These are phyloP conservation scores for Diaporthe velutina DNA, from an alignment of 2,329 filamentous ascomycete genomes.

Conservation along the genomic window DNA sequence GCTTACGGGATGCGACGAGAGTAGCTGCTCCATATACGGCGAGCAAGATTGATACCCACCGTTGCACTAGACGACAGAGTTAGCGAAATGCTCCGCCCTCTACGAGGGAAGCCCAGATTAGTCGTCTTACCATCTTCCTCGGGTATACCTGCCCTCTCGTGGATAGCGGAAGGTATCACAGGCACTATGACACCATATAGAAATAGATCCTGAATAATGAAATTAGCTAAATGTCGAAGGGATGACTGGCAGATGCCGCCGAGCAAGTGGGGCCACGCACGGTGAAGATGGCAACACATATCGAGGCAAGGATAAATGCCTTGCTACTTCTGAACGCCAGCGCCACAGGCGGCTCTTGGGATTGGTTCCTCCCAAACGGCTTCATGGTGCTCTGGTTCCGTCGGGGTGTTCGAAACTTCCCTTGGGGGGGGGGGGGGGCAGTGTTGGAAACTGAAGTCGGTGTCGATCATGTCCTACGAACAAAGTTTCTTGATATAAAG, in stretches of 20 bases:
- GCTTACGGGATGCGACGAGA: conserved; percentile 23
- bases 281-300: conserved; percentile 10
- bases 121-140: background rate
- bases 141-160: background rate
- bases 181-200: conserved; percentile 15
- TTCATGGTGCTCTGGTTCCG: background rate
- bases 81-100: background rate
- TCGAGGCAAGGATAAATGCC: conserved; percentile 6
- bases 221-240: background rate
- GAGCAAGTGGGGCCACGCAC: background rate
- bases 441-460: background rate
- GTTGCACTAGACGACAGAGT: conserved; percentile 17
- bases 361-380: background rate
- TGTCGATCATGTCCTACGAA: background rate
- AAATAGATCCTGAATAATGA: background rate
- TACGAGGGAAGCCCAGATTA: background rate
- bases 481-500: too few species aligned
- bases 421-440: background rate
- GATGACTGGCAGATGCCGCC: background rate
- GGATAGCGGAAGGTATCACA: conserved; percentile 6
- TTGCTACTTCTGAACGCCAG: conserved; percentile 12
- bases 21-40: conserved; percentile 27
- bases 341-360: background rate
- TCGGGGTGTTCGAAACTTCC: background rate
- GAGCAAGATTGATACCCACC: conserved; percentile 33